Conservation (phyloP, 495 filamentous ascomycete species). For the Penicillium tannophilum region DNA sequence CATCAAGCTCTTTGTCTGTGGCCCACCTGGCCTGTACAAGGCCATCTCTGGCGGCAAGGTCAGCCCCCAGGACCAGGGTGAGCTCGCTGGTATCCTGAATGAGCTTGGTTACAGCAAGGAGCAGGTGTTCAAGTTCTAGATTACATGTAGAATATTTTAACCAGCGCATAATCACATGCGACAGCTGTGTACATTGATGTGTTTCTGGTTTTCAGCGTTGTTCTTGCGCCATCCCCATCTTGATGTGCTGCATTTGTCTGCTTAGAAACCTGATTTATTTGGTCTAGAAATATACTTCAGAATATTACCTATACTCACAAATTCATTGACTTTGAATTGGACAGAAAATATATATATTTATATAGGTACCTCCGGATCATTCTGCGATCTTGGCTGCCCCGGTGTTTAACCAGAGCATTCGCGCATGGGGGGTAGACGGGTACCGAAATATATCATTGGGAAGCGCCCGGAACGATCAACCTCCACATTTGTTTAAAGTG, state of each 20-base stretch:
- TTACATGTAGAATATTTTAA: conserved; percentile 24
- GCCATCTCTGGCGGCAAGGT: conserved; percentile 87
- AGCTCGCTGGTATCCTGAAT: conserved; percentile 79
- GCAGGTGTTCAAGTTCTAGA: conserved; percentile 97
- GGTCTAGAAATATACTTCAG: background rate
- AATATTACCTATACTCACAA: background rate
- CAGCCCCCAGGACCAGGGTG: conserved; percentile 88
- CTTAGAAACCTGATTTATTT: background rate
- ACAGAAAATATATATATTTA: no score
- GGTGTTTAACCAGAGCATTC: background rate
- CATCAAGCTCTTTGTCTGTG: conserved; percentile 90
- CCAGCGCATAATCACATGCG: conserved; percentile 7
- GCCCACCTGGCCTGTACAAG: conserved; percentile 91
- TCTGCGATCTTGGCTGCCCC: background rate
- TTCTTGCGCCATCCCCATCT: background rate
- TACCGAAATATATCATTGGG: background rate
- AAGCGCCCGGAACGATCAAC: no score
- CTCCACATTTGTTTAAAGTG: no score
- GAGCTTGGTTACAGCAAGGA: conserved; percentile 90
- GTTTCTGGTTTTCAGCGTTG: conserved; percentile 16
- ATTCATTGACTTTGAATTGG: no score
- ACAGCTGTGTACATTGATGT: conserved; percentile 24
- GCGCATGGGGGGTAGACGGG: background rate
- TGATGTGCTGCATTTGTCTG: background rate
- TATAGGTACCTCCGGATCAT: background rate